phyloP scores from a whole-genome alignment of 495 filamentous ascomycete species.

The Penicillium manginii region DNA sequence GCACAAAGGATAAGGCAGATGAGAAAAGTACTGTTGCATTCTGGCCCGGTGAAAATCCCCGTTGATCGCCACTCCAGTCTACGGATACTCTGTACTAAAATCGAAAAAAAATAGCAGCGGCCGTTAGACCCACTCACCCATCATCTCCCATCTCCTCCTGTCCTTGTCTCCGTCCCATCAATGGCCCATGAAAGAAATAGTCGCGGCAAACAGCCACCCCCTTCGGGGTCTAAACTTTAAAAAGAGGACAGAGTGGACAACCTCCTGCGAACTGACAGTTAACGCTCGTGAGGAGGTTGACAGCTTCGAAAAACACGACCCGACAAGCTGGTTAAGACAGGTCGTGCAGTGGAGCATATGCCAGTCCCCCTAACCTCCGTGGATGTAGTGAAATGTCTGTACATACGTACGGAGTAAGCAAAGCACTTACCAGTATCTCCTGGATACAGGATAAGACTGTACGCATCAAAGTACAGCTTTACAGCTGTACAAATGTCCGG shows the following conservation, averaged over 20 bases:
- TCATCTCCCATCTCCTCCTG: not conserved
- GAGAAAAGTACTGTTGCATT: not conserved
- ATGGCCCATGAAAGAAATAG: not conserved
- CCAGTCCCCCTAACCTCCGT: not conserved
- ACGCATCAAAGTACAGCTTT: not conserved
- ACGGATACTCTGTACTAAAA: no score
- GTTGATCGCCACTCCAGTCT: not conserved
- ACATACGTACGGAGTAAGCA: not conserved
- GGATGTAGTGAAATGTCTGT: conserved; percentile 1
- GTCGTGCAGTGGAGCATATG: conserved; percentile 9
- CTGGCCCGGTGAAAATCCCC: not conserved
- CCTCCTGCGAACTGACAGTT: conserved; percentile 20
- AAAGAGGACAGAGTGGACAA: not conserved
- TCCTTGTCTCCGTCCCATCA: not conserved
- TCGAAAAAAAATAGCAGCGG: not conserved
- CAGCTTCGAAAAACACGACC: conserved; percentile 10
- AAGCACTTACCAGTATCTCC: not conserved
- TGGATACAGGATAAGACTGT: not conserved
- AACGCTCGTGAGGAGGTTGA: not conserved
- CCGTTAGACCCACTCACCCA: not conserved
- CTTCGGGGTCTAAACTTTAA: conserved; percentile 15
- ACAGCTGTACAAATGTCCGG: no score
- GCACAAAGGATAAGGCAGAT: not conserved
- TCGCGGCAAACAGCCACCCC: not conserved
- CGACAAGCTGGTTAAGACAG: conserved; percentile 13